A percentile compares a stretch with the other conserved stretches of the same genome.
These are phyloP conservation scores for Globisporangium canariense DNA, from an alignment of 352 stramenopile genomes.

Conservation along the genomic window DNA sequence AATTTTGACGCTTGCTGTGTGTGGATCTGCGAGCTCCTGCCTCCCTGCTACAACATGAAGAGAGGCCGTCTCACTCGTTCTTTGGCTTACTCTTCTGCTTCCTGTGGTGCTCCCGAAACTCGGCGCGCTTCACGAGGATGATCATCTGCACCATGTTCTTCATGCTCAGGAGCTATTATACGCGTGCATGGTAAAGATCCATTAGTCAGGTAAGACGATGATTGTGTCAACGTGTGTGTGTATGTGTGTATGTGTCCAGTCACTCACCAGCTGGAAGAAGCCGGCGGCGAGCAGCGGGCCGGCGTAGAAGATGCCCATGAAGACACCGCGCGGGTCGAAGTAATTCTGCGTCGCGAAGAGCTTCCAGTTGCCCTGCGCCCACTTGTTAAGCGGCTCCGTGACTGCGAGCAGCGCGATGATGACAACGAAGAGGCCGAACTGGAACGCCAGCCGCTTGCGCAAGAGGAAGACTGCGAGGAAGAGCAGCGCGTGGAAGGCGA, in stretches of 20 bases:
- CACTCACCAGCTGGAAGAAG: constrained; percentile 71
- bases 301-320: constrained; percentile 83
- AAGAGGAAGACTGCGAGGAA: constrained; percentile 49
- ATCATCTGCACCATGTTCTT: constrained; percentile 80
- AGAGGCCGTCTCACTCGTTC: constrained; percentile 24
- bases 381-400: constrained; percentile 67
- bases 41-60: background rate
- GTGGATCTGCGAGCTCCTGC: background rate
- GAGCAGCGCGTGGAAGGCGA: constrained; percentile 55
- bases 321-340: constrained; percentile 77
- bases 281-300: constrained; percentile 65
- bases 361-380: constrained; percentile 54
- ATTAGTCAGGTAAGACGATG: background rate
- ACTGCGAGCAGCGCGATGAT: constrained; percentile 54
- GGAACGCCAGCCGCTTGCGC: constrained; percentile 47
- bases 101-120: constrained; percentile 52
- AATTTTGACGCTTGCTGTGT: background rate
- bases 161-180: constrained; percentile 65
- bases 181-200: background rate
- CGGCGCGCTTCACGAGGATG: constrained; percentile 69
- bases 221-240: too few relatives aligned
- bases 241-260: background rate
- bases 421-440: constrained; percentile 64
- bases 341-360: constrained; percentile 76
- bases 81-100: constrained; percentile 41